phyloP scores from a whole-genome alignment of 345 rosid species.

The Streptanthus diversifolius region DNA sequence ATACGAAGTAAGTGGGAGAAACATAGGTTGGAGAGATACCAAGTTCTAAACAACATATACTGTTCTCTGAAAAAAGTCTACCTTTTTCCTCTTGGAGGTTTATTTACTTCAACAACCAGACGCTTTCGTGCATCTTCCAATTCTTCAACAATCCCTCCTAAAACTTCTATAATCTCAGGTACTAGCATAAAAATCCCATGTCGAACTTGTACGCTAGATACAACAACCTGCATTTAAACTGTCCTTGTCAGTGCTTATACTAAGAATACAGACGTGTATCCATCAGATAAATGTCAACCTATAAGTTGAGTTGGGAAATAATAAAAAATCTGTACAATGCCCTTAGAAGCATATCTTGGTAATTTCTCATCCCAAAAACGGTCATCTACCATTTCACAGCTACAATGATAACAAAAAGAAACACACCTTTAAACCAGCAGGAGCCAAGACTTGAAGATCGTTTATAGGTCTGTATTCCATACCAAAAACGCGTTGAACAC shows the following conservation, averaged over 20 bases:
- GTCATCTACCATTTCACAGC: background rate
- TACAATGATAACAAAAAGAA: background rate
- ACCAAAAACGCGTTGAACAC: constrained; percentile 83
- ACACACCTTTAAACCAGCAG: constrained; percentile 81
- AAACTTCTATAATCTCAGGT: constrained; percentile 76
- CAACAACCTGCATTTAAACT: constrained; percentile 52
- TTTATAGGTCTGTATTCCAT: constrained; percentile 90
- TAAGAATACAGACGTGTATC: background rate
- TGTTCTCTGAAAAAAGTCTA: constrained; percentile 26
- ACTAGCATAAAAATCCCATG: constrained; percentile 82
- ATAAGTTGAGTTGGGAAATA: background rate
- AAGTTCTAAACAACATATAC: background rate
- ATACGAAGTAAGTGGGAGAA: constrained; percentile 7
- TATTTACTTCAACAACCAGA: constrained; percentile 77
- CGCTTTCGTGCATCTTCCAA: constrained; percentile 67
- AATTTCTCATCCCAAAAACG: background rate
- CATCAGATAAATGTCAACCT: background rate
- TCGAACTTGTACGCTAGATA: constrained; percentile 69
- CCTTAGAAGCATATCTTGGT: background rate
- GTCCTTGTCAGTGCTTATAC: background rate
- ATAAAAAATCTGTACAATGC: background rate
- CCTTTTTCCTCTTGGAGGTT: constrained; percentile 97
- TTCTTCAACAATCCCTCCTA: constrained; percentile 82
- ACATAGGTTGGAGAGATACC: background rate
- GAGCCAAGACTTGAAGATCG: constrained; percentile 69